Base-by-base conservation (phyloP, 2,329 filamentous ascomycete genomes). In the Phoma sp. region DNA sequence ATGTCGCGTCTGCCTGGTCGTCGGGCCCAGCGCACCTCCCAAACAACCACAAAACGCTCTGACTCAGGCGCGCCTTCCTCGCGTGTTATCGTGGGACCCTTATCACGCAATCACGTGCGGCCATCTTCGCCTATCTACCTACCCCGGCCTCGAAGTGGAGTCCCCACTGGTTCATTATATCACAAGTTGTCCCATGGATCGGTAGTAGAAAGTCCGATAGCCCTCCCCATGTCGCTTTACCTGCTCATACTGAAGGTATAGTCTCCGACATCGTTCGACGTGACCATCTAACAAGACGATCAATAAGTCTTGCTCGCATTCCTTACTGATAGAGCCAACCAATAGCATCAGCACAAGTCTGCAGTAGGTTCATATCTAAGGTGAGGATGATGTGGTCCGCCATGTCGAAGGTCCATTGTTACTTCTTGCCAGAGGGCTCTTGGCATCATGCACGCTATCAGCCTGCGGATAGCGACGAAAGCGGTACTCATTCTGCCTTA, bases 31-130 rank as follows among this genome's bases (percentile, higher is more conserved):
- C 47, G 46, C 46, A 46, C 38, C 23, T n/a, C 30, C 36, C 18
- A 55, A 49, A 49, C 45, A 49, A 49, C 18, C 23, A 24, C 37
- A 46, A 47, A 33, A 54, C 41, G 40, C 45, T 54, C 46, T 55
- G 52, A 55, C 52, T 55, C 52, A 33, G 18, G 43, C 48, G 41
- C 48, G 41, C 41, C 33, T 39, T 37, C 32, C 33, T 48, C 37
- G 29, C 43, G 43, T 38, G 30, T 44, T 47, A 44, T 40, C 41
- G 46, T 40, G 40, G 29, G 9, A 32, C 25, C 13, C 46, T 50
- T 55, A 55, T 55, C 52, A n/a, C 52, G 52, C 14, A 23, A 37
- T 55, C 52, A 55, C 52, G 52, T 55, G 52, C 6, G 18, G 18
- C 2, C 18, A 18, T 18, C 18, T 18, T 18, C 18, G 18, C 18